These are phyloP conservation scores for Coemansia sp. DNA, from an alignment of 192 early-diverging fungal species.

Conservation along the genomic window DNA sequence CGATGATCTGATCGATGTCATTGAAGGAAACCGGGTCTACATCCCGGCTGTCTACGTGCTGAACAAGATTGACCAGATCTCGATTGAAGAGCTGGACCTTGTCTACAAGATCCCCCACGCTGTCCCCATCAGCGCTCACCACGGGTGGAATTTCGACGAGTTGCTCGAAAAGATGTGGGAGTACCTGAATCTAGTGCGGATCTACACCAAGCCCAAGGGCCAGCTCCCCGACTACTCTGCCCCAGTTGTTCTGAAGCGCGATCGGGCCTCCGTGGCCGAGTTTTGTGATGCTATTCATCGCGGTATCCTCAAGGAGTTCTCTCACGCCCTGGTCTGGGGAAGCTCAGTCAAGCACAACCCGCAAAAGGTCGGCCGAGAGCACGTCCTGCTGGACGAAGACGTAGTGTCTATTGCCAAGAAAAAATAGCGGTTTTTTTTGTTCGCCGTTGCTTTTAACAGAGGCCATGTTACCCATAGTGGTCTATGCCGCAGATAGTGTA, in stretches of 20 bases:
- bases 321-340: conserved; percentile 95
- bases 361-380: conserved; percentile 97
- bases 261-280: conserved; percentile 71
- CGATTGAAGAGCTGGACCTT: conserved; percentile 92
- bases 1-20: conserved; percentile 96
- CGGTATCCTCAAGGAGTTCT: conserved; percentile 88
- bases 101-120: conserved; percentile 97
- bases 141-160: conserved; percentile 98
- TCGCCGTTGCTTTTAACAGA: no score
- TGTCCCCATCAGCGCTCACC: conserved; percentile 74
- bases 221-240: conserved; percentile 91
- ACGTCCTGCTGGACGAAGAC: conserved; percentile 89
- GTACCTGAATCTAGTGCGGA: conserved; percentile 75
- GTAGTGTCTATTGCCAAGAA: conserved; percentile 89
- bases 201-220: conserved; percentile 92
- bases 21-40: conserved; percentile 95
- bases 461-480: no score
- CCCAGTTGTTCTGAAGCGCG: conserved; percentile 85
- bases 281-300: conserved; percentile 98
- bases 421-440: conserved; percentile 10
- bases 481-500: background rate
- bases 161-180: conserved; percentile 81
- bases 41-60: conserved; percentile 94
- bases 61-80: conserved; percentile 99
- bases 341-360: conserved; percentile 93